Conservation (phyloP, 768 basidiomycete species). For the Agrocybe chaxingu region DNA sequence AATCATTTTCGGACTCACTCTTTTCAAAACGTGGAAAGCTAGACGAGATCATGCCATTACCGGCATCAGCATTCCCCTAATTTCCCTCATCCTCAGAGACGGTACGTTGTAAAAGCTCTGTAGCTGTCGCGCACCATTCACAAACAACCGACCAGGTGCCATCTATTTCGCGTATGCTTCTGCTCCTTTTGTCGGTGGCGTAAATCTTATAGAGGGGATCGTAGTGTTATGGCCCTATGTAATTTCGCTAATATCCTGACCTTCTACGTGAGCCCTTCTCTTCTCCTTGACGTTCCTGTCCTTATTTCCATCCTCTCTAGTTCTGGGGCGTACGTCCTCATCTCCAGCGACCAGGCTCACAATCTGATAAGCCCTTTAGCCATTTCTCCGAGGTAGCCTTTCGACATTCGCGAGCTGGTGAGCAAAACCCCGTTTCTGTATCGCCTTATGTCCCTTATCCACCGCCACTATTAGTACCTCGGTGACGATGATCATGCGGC, state of each 20-base stretch:
- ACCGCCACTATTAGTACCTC: constrained; percentile 33
- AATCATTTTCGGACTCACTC: constrained; percentile 43
- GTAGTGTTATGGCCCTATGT: constrained; percentile 48
- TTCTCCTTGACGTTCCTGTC: background rate
- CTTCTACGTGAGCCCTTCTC: constrained; percentile 26
- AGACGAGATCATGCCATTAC: constrained; percentile 24
- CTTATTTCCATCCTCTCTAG: background rate
- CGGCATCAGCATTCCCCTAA: constrained; percentile 27
- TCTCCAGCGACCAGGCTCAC: background rate
- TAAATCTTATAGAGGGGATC: background rate
- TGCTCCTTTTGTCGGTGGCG: background rate
- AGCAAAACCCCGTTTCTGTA: constrained; percentile 7
- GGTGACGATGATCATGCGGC: constrained; percentile 50
- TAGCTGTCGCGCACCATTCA: background rate
- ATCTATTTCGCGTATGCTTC: constrained; percentile 48
- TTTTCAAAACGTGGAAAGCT: constrained; percentile 41
- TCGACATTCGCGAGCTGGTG: constrained; percentile 51
- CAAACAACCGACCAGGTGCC: constrained; percentile 32
- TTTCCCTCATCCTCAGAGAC: constrained; percentile 44
- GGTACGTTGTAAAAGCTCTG: constrained; percentile 29
- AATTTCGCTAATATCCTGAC: constrained; percentile 44
- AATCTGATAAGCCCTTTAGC: constrained; percentile 23
- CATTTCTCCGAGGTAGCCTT: constrained; percentile 41
- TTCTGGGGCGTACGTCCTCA: constrained; percentile 8
- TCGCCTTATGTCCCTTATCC: background rate